Base-by-base conservation (phyloP, 257 asterid species). In the Perilla frutescens region DNA sequence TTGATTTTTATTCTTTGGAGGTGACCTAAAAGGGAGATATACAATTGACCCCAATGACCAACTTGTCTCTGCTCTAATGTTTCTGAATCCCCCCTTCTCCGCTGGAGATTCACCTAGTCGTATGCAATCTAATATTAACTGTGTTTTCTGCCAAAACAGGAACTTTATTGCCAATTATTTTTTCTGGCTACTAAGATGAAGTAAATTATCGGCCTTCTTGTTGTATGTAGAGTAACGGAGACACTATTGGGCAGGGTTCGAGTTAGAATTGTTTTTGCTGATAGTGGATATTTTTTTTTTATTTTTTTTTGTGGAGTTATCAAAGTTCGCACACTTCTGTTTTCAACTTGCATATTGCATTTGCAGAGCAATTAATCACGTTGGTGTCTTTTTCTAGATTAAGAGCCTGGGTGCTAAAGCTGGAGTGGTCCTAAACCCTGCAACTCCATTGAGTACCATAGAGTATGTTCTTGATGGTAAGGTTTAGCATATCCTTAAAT, bases 361-460 rank as follows among this genome's bases (percentile, higher is more conserved):
- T 63, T 45, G 2, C 50, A 3, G 40, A 45, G 8, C 66, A 54
- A 14, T 12, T 8, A 54, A 34, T 66, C 10, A 14, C 36, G 11
- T 45, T 71, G 76, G 54, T 66, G 58, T 68, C 77, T 73, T 66
- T 66, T 59, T 59, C 73, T 84, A 95, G 99, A 78, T 95, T 65
- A 92, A 92, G 83, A 79, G 85, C 80, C 73, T 95, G 77, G 98
- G 99, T 62, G 99, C 99, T 61, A 95, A 95, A 85, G 99, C 99
- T 76, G 99, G 99, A 84, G 99, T 95, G 47, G 99, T 95, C 66
- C 87, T 95, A 83, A 95, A 95, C 85, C 99, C 99, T 61, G 98
- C 76, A 74, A 92, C 99, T 63, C 88, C 99, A 56, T 79, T 95
- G 86, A 84, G 69, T 57, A 79, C 93, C 79, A 95, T 95, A 66